A percentile compares a stretch with the other conserved stretches of the same genome.
These are phyloP conservation scores for Wickerhamomyces alni DNA, from an alignment of 805 yeast genomes.

Conservation along the genomic window DNA sequence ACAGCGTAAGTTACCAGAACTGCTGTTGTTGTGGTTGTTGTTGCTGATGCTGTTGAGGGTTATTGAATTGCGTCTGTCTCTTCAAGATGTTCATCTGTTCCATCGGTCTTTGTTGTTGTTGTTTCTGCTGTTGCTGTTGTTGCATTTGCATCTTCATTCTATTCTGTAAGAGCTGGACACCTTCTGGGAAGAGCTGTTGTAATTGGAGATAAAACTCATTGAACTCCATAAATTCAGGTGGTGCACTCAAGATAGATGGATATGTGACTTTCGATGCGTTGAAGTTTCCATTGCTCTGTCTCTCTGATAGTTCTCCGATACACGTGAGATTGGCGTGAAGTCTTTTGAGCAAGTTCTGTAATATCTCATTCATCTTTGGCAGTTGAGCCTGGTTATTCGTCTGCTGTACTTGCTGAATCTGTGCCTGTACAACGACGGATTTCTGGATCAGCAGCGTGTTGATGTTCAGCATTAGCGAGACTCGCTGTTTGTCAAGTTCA, in stretches of 20 bases:
- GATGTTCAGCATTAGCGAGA: constrained; percentile 17
- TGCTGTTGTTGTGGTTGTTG: constrained; percentile 9
- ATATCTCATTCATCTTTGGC: constrained; percentile 15
- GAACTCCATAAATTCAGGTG: constrained; percentile 21
- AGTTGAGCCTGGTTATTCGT: constrained; percentile 6
- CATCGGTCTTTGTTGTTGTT: background rate
- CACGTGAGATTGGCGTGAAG: constrained; percentile 24
- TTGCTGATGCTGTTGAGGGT: constrained; percentile 1
- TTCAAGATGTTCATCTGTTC: constrained; percentile 1
- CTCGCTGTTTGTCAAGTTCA: constrained; percentile 20
- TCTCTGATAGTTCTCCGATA: constrained; percentile 23
- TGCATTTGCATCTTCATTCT: constrained; percentile 12
- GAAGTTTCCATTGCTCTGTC: constrained; percentile 10
- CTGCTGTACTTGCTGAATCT: constrained; percentile 12
- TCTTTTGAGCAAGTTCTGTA: constrained; percentile 21
- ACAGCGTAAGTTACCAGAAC: constrained; percentile 4
- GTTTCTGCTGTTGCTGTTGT: constrained; percentile 9
- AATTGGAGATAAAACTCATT: constrained; percentile 19
- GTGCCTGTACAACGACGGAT: constrained; percentile 19
- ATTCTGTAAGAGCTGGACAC: constrained; percentile 15
- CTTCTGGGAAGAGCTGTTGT: constrained; percentile 23
- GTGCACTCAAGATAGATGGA: constrained; percentile 21
- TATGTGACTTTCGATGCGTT: constrained; percentile 10
- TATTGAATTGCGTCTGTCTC: background rate
- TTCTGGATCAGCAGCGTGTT: constrained; percentile 22